Base-by-base conservation (phyloP, 805 yeast genomes). In the Suhomyces faveliae region DNA sequence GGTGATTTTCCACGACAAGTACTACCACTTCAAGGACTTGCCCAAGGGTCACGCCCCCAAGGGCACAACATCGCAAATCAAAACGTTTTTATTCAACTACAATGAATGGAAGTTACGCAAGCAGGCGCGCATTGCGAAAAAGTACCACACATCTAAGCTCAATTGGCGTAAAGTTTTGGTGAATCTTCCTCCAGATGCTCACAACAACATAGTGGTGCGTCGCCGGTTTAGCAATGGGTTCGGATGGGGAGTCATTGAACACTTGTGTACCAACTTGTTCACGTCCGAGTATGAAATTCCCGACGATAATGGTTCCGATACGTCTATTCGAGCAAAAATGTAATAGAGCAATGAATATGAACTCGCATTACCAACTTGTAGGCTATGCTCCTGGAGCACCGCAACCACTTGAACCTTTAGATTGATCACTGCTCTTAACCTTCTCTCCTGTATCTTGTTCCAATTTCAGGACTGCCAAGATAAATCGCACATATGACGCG, bases 181-280 rank as follows among this genome's bases (percentile, higher is more conserved):
- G 2, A 61, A 63, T 44, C 58, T 73, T 17, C 77, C 76, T 0
- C 76, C 77, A 1, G 78, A 73, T 56, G 76, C 78, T 2, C 78
- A 73, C 54, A 73, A 72, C 52, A 73, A 73, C 50, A 73, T 73
- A 5, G 60, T 71, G 3, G 78, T 73, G 11, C 51, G 78, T 41
- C 59, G 78, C 45, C 51, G 75, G 27, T 73, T 73, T 55, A 60
- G 73, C 21, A 73, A 73, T 55, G 77, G 75, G 1, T 73, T 68
- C 51, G 78, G 78, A 8, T 73, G 78, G 78, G 76, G 76, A 1
- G 76, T 73, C 8, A 58, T 73, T 8, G 74, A 72, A 48, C 77
- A 73, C 51, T 54, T 73, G 39, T 64, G 68, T 38, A 62, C 58
- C 17, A 59, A 59, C 38, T 51, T 67, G 9, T 66, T 66, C 46